Evolutionary conservation across 148 eudicot species (phyloP).

Genomic region (Rhododendron ferrugineum): DNA sequence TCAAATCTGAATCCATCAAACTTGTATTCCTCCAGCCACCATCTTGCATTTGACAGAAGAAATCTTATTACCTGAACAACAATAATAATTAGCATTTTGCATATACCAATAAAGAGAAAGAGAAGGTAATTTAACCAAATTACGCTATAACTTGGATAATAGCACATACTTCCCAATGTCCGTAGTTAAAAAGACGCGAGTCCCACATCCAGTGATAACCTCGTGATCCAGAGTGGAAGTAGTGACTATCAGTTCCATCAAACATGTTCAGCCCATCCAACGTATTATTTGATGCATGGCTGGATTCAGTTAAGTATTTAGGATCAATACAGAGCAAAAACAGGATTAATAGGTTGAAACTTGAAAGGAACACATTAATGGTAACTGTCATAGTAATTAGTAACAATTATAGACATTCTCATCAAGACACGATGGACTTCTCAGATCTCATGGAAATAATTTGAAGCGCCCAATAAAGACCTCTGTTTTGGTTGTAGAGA

Average conservation of each 20-base stretch:
- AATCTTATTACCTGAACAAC: constrained; percentile 68
- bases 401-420: not conserved
- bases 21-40: constrained; percentile 99
- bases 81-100: constrained; percentile 13
- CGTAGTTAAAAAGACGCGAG: constrained; percentile 91
- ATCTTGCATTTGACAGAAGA: constrained; percentile 97
- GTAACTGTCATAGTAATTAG: not conserved
- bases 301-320: constrained; percentile 27
- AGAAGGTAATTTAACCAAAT: not conserved
- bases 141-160: not conserved
- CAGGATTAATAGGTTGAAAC: not conserved
- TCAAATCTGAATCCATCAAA: constrained; percentile 99
- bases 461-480: not conserved
- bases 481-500: not conserved
- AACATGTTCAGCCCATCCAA: constrained; percentile 96
- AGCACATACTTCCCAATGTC: constrained; percentile 85
- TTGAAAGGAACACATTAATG: not conserved
- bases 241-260: constrained; percentile 94
- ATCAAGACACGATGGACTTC: not conserved
- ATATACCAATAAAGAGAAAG: not conserved
- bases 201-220: constrained; percentile 99
- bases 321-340: not conserved
- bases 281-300: constrained; percentile 85
- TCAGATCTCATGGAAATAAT: not conserved
- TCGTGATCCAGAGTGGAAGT: constrained; percentile 91